Base-by-base conservation (phyloP, 108 stramenopile genomes). In the Epipyxis sp. region DNA sequence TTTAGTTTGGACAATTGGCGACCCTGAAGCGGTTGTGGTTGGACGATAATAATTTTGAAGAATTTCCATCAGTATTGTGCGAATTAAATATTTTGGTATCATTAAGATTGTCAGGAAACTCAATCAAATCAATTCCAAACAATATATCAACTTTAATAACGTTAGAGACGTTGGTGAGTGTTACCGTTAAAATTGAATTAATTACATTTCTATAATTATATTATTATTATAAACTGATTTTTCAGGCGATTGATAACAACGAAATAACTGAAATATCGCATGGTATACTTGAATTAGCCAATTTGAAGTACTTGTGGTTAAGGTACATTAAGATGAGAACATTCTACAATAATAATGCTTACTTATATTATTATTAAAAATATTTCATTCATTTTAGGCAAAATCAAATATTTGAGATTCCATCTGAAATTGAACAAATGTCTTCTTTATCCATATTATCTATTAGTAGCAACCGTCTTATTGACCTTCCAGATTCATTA, bases 231-330 rank as follows among this genome's bases (percentile, higher is more conserved):
- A 6, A 57, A 29, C 34, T 10, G 13, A 6, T 35, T 27, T 37
- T 10, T 35, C 43, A 74, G 71, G 71, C 71, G 40, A 20, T 74
- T 3, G 71, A 74, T 42, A 74, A 74, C 71, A 74, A 74, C 25
- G 46, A 54, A 6, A 6, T 74, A 6, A 42, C 43, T 29, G 6
- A 6, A 13, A 6, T 74, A 6, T 25, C 32, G 6, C 41, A 35
- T 27, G 71, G 44, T 29, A 3, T 74, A 3, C 43, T 3, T 34
- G 6, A 46, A 6, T 20, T 74, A 74, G 6, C 32, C 25, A 3
- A 25, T 74, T 42, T 74, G 34, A 6, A 25, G 6, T 10, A 74
- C 3, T 42, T 74, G 34, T 74, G 71, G 71, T 42, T 74, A 42
- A 74, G 71, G 34, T 68, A 40, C 39, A 41, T 16, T 13, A 37